Conservation (phyloP, 768 basidiomycete genomes). For the Phaffia tasmanica region DNA sequence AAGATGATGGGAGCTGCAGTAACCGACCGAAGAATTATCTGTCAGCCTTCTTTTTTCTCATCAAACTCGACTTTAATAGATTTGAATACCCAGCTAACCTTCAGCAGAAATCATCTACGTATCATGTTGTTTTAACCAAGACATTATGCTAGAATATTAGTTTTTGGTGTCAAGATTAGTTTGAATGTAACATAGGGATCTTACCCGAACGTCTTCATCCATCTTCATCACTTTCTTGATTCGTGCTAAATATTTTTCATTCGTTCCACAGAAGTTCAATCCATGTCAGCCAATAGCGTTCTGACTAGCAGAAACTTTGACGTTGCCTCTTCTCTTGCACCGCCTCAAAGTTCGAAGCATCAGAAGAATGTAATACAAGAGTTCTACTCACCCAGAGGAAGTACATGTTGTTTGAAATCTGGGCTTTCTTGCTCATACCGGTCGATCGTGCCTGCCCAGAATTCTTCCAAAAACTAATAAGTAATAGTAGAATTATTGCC, state of each 20-base stretch:
- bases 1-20: constrained; percentile 22
- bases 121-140: neutral
- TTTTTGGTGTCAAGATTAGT: neutral
- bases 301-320: too few relatives aligned
- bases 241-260: neutral
- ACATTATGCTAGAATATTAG: neutral
- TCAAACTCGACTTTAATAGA: constrained; percentile 13
- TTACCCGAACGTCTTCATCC: constrained; percentile 65
- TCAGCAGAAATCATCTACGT: constrained; percentile 94
- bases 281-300: neutral
- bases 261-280: neutral
- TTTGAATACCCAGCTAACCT: constrained; percentile 69
- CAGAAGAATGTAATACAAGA: neutral
- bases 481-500: too few relatives aligned
- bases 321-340: too few relatives aligned
- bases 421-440: constrained; percentile 76
- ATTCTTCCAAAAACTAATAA: constrained; percentile 55
- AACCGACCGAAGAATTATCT: neutral
- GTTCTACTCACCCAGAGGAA: constrained; percentile 92
- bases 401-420: constrained; percentile 68
- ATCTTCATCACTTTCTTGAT: constrained; percentile 71
- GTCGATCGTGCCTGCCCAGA: constrained; percentile 84
- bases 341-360: neutral
- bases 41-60: neutral
- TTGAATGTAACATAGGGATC: neutral